Percentiles rank a stretch among this genome's conserved stretches.
phyloP scores from a whole-genome alignment of 129 eudicot species.

The Smallanthus sonchifolius region DNA sequence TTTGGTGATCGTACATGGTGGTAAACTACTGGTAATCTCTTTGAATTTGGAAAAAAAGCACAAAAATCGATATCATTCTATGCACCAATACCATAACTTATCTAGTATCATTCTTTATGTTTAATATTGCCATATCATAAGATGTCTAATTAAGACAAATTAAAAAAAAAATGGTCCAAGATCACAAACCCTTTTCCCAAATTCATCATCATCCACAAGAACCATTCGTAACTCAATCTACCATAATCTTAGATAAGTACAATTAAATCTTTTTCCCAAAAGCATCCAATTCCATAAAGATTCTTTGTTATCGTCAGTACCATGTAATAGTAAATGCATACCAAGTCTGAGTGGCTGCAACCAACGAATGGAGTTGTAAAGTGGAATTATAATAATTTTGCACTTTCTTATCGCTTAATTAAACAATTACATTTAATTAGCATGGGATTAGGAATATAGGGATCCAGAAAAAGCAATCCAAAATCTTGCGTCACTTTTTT shows the following conservation, averaged over 20 bases:
- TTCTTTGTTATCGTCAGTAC: slow-evolving; percentile 15
- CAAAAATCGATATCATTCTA: not conserved
- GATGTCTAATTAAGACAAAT: not conserved
- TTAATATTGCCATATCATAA: not conserved
- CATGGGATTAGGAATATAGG: not conserved
- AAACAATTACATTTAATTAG: not conserved
- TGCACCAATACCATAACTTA: not conserved
- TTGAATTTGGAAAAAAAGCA: not conserved
- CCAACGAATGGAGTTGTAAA: not conserved
- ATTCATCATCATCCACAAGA: slow-evolving; percentile 20
- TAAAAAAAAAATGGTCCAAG: not conserved
- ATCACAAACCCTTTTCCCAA: slow-evolving; percentile 12
- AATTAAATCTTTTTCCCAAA: slow-evolving; percentile 2
- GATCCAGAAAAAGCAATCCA: slow-evolving; percentile 1
- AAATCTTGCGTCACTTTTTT: not conserved
- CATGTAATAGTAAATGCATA: slow-evolving; percentile 2
- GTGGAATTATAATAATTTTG: not conserved
- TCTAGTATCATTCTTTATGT: not conserved
- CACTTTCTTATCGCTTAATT: not conserved
- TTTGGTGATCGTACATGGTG: not conserved
- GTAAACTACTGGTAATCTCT: too few species aligned
- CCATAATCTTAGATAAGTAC: slow-evolving; percentile 16
- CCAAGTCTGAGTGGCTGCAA: not conserved
- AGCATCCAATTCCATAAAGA: slow-evolving; percentile 8
- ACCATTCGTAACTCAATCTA: slow-evolving; percentile 15